Percentiles rank a stretch among this genome's conserved stretches.
phyloP scores from a whole-genome alignment of 257 asterid species.

The Capsicum rhomboideum region DNA sequence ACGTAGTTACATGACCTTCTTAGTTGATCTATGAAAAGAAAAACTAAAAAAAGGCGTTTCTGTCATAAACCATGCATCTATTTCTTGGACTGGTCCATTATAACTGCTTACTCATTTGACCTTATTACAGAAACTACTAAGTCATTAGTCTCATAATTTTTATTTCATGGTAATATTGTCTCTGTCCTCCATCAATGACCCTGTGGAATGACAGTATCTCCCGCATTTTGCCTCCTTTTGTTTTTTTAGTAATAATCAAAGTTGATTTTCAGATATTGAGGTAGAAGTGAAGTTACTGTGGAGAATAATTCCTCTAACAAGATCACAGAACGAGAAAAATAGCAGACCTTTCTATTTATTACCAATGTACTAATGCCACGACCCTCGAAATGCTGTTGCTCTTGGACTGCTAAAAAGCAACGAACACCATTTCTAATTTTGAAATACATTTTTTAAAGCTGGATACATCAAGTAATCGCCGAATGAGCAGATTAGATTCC shows the following conservation, averaged over 20 bases:
- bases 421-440: not conserved
- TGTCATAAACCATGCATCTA: not conserved
- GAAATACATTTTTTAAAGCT: not conserved
- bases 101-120: not conserved
- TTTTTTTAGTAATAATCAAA: not conserved
- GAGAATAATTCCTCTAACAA: not conserved
- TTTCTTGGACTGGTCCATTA: not conserved
- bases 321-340: not conserved
- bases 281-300: not conserved
- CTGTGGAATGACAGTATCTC: not conserved
- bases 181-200: not conserved
- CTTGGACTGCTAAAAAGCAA: not conserved
- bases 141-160: not conserved
- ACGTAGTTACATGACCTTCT: not conserved
- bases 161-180: not conserved
- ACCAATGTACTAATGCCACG: not conserved
- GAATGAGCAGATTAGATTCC: not conserved
- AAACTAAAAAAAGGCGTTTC: not conserved
- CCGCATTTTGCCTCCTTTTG: not conserved
- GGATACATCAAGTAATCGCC: not conserved
- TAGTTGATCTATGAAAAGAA: not conserved
- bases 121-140: not conserved
- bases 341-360: not conserved
- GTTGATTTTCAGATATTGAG: not conserved
- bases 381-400: not conserved